Base-by-base conservation (phyloP, 805 yeast species). In the Saturnispora galanensis region DNA sequence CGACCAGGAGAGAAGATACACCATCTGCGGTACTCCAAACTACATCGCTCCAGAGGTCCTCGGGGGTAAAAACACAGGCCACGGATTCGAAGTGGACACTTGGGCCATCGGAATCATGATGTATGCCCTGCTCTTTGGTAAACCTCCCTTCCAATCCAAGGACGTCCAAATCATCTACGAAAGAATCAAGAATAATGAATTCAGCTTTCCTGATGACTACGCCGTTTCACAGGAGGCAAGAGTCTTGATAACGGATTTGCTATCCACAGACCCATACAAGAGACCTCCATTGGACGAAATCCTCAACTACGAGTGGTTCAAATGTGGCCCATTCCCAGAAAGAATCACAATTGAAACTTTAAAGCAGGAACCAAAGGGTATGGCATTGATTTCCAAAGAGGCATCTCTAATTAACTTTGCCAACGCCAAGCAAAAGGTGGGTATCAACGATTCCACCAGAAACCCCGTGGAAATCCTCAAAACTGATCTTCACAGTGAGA, bases 91-190 rank as follows among this genome's bases (percentile, higher is more conserved):
- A 63, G 97, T 88, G 35, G 99, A 93, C 63, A 77, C 88, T 48
- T 93, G 99, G 99, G 94, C 98, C 9, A 79, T 88, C 52, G 99
- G 99, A 49, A 85, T 93, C 47, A 93, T 93, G 87, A 73, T 93
- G 70, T 93, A 81, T 59, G 97, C 98, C 8, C 73, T 93, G 65
- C 70, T 93, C 41, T 72, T 84, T 47, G 97, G 97, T 32, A 88
- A 87, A 62, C 98, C 99, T 11, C 99, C 99, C 1, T 93, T 93
- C 68, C 99, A 93, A 67, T 86, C 95, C 32, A 86, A 87, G 58
- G 96, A 89, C 60, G 96, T 93, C 38, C 81, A 87, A 55, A 77
- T 82, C 46, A 93, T 93, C 52, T 93, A 93, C 65, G 94, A 87
- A 58, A 76, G 96, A 66, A 93, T 93, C 61, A 87, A 88, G 63